These are phyloP conservation scores for Penicillium sp. DNA, from an alignment of 2,329 filamentous ascomycete genomes.

Conservation along the genomic window DNA sequence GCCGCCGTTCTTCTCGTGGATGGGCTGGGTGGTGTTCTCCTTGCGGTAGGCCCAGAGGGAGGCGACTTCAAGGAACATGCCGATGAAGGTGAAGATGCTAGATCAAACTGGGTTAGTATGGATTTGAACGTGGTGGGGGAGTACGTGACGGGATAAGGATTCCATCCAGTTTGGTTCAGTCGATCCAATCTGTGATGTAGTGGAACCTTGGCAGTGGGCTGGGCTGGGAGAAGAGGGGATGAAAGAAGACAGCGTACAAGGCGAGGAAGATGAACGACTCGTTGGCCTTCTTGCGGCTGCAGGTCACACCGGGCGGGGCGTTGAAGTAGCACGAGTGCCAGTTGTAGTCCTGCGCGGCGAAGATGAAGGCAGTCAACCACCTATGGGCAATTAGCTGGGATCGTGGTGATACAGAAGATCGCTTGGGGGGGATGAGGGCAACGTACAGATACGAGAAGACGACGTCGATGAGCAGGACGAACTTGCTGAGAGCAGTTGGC, in stretches of 20 bases:
- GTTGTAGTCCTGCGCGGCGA: constrained; percentile 48
- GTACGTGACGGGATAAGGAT: background rate
- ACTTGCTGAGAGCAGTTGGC: constrained; percentile 34
- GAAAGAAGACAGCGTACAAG: constrained; percentile 35
- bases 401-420: constrained; percentile 8
- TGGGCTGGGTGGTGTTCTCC: constrained; percentile 12
- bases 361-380: constrained; percentile 51
- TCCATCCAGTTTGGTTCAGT: no score
- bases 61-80: constrained; percentile 38
- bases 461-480: constrained; percentile 42
- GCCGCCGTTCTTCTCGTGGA: constrained; percentile 28
- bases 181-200: no score
- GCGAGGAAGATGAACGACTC: constrained; percentile 47
- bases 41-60: constrained; percentile 36
- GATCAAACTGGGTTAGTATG: background rate
- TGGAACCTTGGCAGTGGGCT: no score
- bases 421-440: no score
- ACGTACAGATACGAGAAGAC: constrained; percentile 48
- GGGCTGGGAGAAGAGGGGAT: background rate
- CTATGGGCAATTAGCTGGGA: constrained; percentile 21
- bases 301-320: constrained; percentile 34
- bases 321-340: constrained; percentile 29
- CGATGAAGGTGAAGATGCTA: constrained; percentile 45
- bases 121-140: background rate
- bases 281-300: constrained; percentile 41